A percentile compares a stretch with the other conserved stretches of the same genome.
Evolutionary conservation across 1,284 basidiomycete genomes (phyloP).

Genomic region (Ganoderma lucidum): DNA sequence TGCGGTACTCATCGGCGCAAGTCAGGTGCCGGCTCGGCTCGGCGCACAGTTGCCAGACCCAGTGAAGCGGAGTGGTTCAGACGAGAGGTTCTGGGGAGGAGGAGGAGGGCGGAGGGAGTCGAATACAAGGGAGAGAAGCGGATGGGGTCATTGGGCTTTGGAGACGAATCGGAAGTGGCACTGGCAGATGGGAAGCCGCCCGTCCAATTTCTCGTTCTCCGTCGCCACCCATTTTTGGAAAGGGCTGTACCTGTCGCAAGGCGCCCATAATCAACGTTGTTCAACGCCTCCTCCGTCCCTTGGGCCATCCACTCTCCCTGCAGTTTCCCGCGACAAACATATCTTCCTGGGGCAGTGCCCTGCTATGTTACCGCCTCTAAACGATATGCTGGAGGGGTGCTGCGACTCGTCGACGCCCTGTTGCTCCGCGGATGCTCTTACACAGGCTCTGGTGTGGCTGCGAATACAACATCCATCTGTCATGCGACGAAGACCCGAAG

Average conservation of each 20-base stretch:
- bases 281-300: not conserved
- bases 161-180: not conserved
- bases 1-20: conserved; percentile 63
- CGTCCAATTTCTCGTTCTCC: conserved; percentile 1
- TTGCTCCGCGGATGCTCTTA: not conserved
- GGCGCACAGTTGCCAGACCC: conserved; percentile 19
- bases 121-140: conserved; percentile 7
- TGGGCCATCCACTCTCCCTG: not conserved
- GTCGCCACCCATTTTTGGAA: not conserved
- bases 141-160: conserved; percentile 5
- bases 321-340: not conserved
- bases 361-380: not conserved
- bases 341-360: not conserved
- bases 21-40: conserved; percentile 10
- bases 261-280: not conserved
- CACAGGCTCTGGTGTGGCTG: conserved; percentile 3
- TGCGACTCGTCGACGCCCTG: not conserved
- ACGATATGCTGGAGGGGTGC: not conserved
- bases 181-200: conserved; percentile 6
- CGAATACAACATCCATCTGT: conserved; percentile 6
- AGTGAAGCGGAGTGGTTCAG: not conserved
- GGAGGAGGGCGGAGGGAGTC: not conserved
- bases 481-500: not conserved
- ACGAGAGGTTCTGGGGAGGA: not conserved
- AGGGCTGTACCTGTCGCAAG: not conserved